Conservation (phyloP, 2,329 filamentous ascomycete species). For the Bipolaris sorokiniana region DNA sequence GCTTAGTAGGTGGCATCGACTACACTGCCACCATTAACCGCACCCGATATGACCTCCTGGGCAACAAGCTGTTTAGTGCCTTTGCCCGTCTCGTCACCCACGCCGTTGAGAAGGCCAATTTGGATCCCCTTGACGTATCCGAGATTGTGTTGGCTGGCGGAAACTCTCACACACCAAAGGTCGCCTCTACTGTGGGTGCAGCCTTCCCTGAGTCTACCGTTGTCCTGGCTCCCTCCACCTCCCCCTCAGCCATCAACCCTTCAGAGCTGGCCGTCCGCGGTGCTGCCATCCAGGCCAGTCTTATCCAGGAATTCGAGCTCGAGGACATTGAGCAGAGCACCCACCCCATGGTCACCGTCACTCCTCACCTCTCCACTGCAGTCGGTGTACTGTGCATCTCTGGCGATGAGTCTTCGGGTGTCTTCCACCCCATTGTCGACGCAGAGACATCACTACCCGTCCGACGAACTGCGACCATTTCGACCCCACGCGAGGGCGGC, state of each 20-base stretch:
- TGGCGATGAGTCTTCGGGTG: slow-evolving; percentile 64
- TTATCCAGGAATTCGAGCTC: slow-evolving; percentile 92
- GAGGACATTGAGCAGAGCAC: slow-evolving; percentile 95
- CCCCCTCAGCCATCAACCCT: slow-evolving; percentile 81
- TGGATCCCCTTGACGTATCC: slow-evolving; percentile 91
- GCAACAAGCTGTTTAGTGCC: slow-evolving; percentile 82
- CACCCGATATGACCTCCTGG: slow-evolving; percentile 88
- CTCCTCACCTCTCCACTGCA: slow-evolving; percentile 85
- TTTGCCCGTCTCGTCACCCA: slow-evolving; percentile 86
- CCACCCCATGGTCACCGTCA: slow-evolving; percentile 91
- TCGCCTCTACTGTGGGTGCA: slow-evolving; percentile 77
- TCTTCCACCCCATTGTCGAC: slow-evolving; percentile 81
- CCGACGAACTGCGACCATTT: slow-evolving; percentile 80
- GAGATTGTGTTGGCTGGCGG: slow-evolving; percentile 94
- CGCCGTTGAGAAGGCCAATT: slow-evolving; percentile 86
- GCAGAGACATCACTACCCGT: slow-evolving; percentile 90
- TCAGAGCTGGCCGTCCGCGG: slow-evolving; percentile 88
- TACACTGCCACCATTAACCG: slow-evolving; percentile 93
- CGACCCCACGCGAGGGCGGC: slow-evolving; percentile 78
- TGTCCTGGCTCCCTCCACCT: slow-evolving; percentile 84
- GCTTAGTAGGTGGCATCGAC: slow-evolving; percentile 85
- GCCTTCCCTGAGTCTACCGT: slow-evolving; percentile 82
- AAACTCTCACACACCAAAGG: slow-evolving; percentile 90
- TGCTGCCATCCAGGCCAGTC: slow-evolving; percentile 90
- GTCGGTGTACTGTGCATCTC: slow-evolving; percentile 80